Evolutionary conservation across 2,329 filamentous ascomycete species (phyloP).

Genomic region (Botrytis deweyae): DNA sequence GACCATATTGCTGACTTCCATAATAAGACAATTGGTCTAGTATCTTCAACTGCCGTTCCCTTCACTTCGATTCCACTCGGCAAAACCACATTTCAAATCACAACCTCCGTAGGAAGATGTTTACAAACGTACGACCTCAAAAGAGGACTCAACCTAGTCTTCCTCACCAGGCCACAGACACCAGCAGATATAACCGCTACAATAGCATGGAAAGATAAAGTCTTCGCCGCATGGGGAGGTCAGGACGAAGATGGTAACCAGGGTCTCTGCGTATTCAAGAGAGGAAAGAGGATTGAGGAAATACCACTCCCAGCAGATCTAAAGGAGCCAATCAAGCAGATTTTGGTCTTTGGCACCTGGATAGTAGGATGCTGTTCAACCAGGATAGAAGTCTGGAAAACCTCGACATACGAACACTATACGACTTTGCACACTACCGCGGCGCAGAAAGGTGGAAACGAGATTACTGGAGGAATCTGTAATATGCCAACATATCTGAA

Average conservation of each 20-base stretch:
- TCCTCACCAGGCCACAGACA: constrained; percentile 88
- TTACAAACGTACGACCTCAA: constrained; percentile 96
- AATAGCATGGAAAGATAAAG: constrained; percentile 78
- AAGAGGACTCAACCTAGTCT: constrained; percentile 85
- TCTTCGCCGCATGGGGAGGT: constrained; percentile 88
- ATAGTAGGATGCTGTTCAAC: constrained; percentile 76
- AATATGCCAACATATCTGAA: constrained; percentile 95
- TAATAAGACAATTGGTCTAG: constrained; percentile 79
- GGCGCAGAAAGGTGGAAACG: constrained; percentile 56
- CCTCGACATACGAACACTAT: constrained; percentile 80
- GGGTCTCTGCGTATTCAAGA: constrained; percentile 88
- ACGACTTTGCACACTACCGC: constrained; percentile 69
- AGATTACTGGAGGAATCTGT: constrained; percentile 75
- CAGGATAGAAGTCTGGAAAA: constrained; percentile 87
- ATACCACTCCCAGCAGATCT: constrained; percentile 66
- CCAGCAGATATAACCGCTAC: constrained; percentile 84
- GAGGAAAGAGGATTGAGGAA: constrained; percentile 80
- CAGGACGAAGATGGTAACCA: constrained; percentile 50
- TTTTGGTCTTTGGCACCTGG: constrained; percentile 88
- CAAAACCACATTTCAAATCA: constrained; percentile 95
- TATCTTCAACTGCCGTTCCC: constrained; percentile 85
- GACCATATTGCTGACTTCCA: constrained; percentile 25
- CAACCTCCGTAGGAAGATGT: constrained; percentile 85
- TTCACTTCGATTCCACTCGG: constrained; percentile 88
- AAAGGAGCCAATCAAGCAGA: constrained; percentile 69